phyloP scores from a whole-genome alignment of 2,329 filamentous ascomycete species.

The Penicillium sp. region DNA sequence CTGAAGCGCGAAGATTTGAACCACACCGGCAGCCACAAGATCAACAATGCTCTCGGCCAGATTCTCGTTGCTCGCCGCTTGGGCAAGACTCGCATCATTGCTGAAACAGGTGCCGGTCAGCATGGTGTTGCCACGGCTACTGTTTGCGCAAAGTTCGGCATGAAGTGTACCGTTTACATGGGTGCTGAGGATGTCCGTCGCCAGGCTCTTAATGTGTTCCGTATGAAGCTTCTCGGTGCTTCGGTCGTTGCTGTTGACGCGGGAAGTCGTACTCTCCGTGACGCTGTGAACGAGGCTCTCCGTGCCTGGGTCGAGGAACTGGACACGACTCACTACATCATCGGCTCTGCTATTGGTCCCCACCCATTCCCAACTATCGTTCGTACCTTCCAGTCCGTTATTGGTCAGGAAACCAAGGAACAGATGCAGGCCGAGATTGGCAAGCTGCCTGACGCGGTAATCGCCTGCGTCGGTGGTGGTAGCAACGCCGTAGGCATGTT shows the following conservation, averaged over 20 bases:
- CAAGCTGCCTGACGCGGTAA: constrained; percentile 89
- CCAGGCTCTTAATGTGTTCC: constrained; percentile 96
- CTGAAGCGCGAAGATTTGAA: constrained; percentile 96
- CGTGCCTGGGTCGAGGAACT: constrained; percentile 91
- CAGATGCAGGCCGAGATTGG: constrained; percentile 81
- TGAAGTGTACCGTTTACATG: constrained; percentile 99
- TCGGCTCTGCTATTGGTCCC: constrained; percentile 93
- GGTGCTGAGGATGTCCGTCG: constrained; percentile 93
- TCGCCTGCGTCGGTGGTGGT: constrained; percentile 93
- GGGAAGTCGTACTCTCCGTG: constrained; percentile 73
- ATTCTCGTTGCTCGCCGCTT: constrained; percentile 77
- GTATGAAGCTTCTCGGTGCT: constrained; percentile 92
- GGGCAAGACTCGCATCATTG: constrained; percentile 95
- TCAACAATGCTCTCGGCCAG: constrained; percentile 96
- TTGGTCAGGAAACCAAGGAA: constrained; percentile 86
- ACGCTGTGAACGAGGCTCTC: constrained; percentile 92
- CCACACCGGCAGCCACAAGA: constrained; percentile 97
- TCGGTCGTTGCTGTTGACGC: constrained; percentile 89
- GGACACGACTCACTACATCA: constrained; percentile 94
- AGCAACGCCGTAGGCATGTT: constrained; percentile 98
- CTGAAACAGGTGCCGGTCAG: constrained; percentile 94
- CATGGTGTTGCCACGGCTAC: constrained; percentile 97
- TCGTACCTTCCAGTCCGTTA: constrained; percentile 93
- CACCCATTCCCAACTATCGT: constrained; percentile 98
- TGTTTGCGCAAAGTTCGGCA: constrained; percentile 94